Percentiles rank a stretch among this genome's conserved stretches.
phyloP scores from a whole-genome alignment of 1,139 yeast genomes.

The Saccharomycopsis phalli region DNA sequence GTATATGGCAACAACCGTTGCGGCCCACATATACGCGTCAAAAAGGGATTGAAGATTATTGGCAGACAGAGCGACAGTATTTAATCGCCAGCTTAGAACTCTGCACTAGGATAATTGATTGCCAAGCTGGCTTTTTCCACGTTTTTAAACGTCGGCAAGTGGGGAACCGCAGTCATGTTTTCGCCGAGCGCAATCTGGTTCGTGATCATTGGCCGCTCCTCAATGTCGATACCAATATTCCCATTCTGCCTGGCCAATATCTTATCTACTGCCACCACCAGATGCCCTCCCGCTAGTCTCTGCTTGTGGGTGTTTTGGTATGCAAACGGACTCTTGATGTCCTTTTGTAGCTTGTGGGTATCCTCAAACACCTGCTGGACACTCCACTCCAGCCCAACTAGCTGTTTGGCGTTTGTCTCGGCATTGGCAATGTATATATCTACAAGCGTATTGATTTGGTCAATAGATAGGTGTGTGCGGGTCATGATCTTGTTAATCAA shows the following conservation, averaged over 20 bases:
- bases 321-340: slow-evolving; percentile 10
- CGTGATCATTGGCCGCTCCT: slow-evolving; percentile 47
- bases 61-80: slow-evolving; percentile 70
- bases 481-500: slow-evolving; percentile 37
- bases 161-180: slow-evolving; percentile 28
- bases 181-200: slow-evolving; percentile 34
- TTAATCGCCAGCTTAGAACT: too few species aligned
- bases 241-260: slow-evolving; percentile 40
- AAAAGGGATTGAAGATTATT: slow-evolving; percentile 51
- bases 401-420: slow-evolving; percentile 22
- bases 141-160: slow-evolving; percentile 50
- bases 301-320: slow-evolving; percentile 14
- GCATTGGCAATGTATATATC: slow-evolving; percentile 29
- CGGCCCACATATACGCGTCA: slow-evolving; percentile 43
- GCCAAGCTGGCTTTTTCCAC: slow-evolving; percentile 48
- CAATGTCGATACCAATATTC: slow-evolving; percentile 48
- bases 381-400: neutral
- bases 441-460: slow-evolving; percentile 36
- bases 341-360: slow-evolving; percentile 12
- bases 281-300: slow-evolving; percentile 7
- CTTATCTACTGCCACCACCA: slow-evolving; percentile 27
- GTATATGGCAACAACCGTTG: slow-evolving; percentile 74
- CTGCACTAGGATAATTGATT: neutral
- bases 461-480: slow-evolving; percentile 40
- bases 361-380: slow-evolving; percentile 19